Evolutionary conservation across 768 basidiomycete genomes (phyloP).

Genomic region (Filobasidium wieringae): DNA sequence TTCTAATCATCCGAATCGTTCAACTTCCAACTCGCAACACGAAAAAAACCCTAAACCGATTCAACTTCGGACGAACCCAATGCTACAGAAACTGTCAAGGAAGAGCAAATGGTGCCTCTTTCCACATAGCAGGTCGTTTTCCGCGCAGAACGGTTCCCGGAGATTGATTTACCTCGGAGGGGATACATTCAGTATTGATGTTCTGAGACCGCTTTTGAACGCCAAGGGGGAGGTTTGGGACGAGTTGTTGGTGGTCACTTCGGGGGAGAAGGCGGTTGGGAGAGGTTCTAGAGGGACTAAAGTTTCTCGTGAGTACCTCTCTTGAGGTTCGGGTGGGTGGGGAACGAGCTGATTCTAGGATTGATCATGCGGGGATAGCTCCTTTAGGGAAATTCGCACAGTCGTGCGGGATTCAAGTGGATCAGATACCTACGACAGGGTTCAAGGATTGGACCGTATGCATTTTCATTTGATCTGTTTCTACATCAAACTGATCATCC

Average conservation of each 20-base stretch:
- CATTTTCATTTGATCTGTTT: background rate
- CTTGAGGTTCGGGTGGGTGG: too few species aligned
- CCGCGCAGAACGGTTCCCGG: too few species aligned
- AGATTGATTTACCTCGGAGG: constrained; percentile 64
- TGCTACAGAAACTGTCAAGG: too few species aligned
- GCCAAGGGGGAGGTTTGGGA: constrained; percentile 62
- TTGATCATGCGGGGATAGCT: constrained; percentile 46
- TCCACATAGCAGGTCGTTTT: too few species aligned
- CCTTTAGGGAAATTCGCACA: constrained; percentile 56
- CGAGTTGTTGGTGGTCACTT: constrained; percentile 55
- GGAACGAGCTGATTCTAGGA: background rate
- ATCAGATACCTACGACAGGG: constrained; percentile 52
- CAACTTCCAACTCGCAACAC: too few species aligned
- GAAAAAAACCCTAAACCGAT: too few species aligned
- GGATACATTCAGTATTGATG: constrained; percentile 70
- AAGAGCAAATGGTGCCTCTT: too few species aligned
- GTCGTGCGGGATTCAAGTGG: constrained; percentile 47
- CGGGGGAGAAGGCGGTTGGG: constrained; percentile 55
- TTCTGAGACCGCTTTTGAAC: constrained; percentile 53
- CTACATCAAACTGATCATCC: constrained; percentile 7
- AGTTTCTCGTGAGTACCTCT: constrained; percentile 35
- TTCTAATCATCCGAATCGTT: too few species aligned
- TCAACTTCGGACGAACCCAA: too few species aligned
- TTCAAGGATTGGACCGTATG: constrained; percentile 57
- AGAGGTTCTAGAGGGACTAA: constrained; percentile 46